These are phyloP conservation scores for Magnaporthales sp. DNA, from an alignment of 2,329 filamentous ascomycete species.

Conservation along the genomic window DNA sequence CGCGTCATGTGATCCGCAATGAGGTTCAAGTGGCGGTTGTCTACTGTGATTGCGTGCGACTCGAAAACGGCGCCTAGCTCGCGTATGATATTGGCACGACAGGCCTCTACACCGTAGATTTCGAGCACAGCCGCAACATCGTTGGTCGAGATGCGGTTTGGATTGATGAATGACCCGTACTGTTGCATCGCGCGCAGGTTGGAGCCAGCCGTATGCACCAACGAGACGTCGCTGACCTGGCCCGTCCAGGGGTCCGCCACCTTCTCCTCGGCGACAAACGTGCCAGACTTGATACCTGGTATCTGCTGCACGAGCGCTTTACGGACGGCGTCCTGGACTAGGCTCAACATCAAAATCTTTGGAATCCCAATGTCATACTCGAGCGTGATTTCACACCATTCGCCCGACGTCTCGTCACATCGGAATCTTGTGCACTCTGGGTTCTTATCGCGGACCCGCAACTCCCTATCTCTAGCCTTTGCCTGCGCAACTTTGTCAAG, in stretches of 20 bases:
- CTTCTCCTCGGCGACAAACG: conserved; percentile 53
- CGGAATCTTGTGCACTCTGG: conserved; percentile 66
- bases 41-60: conserved; percentile 85
- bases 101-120: conserved; percentile 89
- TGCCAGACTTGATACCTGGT: conserved; percentile 64
- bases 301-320: conserved; percentile 84
- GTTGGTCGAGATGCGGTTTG: conserved; percentile 82
- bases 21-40: conserved; percentile 85
- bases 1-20: conserved; percentile 99
- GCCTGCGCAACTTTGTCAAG: conserved; percentile 8
- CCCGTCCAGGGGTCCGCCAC: conserved; percentile 36
- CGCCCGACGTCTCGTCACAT: conserved; percentile 67
- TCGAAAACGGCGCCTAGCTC: conserved; percentile 83
- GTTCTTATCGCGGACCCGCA: conserved; percentile 54
- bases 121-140: conserved; percentile 79
- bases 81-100: conserved; percentile 74
- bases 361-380: conserved; percentile 73
- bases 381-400: conserved; percentile 72
- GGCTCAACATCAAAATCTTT: conserved; percentile 86
- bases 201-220: conserved; percentile 73
- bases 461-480: conserved; percentile 43
- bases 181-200: conserved; percentile 89
- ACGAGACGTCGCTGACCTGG: conserved; percentile 37
- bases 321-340: conserved; percentile 74
- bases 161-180: conserved; percentile 77